Conservation (phyloP, 2,329 filamentous ascomycete genomes). For the Pseudocercospora vitis region DNA sequence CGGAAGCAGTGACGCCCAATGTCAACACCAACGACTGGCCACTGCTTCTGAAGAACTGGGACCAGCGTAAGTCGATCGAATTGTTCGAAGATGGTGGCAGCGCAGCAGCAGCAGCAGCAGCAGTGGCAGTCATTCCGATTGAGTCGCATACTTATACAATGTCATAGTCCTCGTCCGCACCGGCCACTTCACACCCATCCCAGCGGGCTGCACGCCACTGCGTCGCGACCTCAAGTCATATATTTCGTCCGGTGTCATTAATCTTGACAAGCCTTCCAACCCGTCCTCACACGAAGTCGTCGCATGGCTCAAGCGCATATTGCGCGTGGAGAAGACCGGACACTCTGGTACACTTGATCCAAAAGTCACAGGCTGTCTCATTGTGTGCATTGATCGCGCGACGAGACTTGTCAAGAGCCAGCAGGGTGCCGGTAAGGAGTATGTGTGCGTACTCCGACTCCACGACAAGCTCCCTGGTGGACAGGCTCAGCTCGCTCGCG, state of each 20-base stretch:
- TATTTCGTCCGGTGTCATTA: slow-evolving; percentile 96
- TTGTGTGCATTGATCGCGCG: slow-evolving; percentile 93
- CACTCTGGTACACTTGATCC: slow-evolving; percentile 98
- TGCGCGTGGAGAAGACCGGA: slow-evolving; percentile 93
- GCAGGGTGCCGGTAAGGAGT: slow-evolving; percentile 98
- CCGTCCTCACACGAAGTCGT: slow-evolving; percentile 98
- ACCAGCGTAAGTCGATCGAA: slow-evolving; percentile 55
- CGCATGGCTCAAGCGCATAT: slow-evolving; percentile 97
- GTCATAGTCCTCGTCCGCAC: slow-evolving; percentile 80
- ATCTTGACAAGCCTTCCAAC: slow-evolving; percentile 96
- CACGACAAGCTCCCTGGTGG: slow-evolving; percentile 95
- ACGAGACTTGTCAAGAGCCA: slow-evolving; percentile 98
- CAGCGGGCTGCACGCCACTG: slow-evolving; percentile 84
- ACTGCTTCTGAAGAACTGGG: slow-evolving; percentile 92
- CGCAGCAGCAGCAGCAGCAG: not conserved
- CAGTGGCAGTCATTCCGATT: not conserved
- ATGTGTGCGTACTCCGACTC: slow-evolving; percentile 90
- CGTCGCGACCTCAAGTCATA: slow-evolving; percentile 97
- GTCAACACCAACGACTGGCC: slow-evolving; percentile 90
- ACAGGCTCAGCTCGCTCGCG: slow-evolving; percentile 87
- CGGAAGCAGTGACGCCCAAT: slow-evolving; percentile 73
- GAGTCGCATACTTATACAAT: slow-evolving; percentile 28
- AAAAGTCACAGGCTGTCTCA: slow-evolving; percentile 94
- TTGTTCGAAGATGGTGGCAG: not conserved
- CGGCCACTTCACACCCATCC: slow-evolving; percentile 95